Base-by-base conservation (phyloP, 176 grass and related monocot genomes). In the Neostapfia colusana region DNA sequence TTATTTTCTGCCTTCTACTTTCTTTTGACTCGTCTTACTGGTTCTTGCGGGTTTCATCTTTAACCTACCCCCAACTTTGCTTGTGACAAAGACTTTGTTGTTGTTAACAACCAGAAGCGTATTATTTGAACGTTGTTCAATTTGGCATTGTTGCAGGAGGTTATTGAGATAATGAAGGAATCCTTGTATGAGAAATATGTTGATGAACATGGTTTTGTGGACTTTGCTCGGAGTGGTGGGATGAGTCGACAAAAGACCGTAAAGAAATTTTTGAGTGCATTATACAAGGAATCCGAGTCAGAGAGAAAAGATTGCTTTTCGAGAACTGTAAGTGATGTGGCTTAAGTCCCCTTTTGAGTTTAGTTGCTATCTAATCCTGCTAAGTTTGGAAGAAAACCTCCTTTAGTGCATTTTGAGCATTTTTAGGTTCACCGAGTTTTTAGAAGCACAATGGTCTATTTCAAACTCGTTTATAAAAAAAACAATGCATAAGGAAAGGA, bases 141-240 rank as follows among this genome's bases (percentile, higher is more conserved):
- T 82, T 90, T 80, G 11, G 49, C 49, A 15, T 65, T n/a, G 51
- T 79, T 8, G 48, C 84, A 97, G 90, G 90, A 93, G 76, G 90
- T 85, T 73, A 76, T 97, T 11, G 84, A 73, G 8, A 89, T 93
- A 59, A 98, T 87, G 95, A 92, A 80, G 46, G 89, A 86, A 77
- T 98, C 91, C 26, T 71, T 89, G 34, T 83, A 98, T 58, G 89
- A 98, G 46, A 98, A 98, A 88, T 98, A 80, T 82, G 84, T 98
- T 51, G 91, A 92, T 76, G 89, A 94, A 43, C 44, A 86, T 74
- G 91, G 87, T 53, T 65, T 9, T 85, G 91, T 98, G 13, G 91
- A 98, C 60, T 98, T 86, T 51, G 17, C 61, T 88, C 87, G 89
- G 18, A 96, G 93, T 17, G 79, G 87, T 81, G 95, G 95, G 40